Evolutionary conservation across 768 basidiomycete genomes (phyloP).

Genomic region (Hypholoma fasciculare): DNA sequence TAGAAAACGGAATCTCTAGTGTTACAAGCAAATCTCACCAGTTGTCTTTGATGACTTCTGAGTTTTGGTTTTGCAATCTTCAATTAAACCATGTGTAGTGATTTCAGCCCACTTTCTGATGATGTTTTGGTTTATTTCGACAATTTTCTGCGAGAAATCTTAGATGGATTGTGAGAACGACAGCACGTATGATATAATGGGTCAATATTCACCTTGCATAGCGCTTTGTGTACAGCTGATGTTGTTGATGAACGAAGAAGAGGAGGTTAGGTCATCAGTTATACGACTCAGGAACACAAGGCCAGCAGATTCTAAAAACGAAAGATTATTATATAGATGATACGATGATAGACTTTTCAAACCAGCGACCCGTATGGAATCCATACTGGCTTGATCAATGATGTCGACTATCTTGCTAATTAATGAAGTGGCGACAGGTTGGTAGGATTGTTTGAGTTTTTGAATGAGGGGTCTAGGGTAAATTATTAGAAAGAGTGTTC

Average conservation of each 20-base stretch:
- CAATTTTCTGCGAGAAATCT: conserved; percentile 53
- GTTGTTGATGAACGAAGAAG: conserved; percentile 21
- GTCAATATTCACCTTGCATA: conserved; percentile 31
- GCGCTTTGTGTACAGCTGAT: conserved; percentile 17
- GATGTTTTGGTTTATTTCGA: conserved; percentile 42
- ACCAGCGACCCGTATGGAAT: conserved; percentile 35
- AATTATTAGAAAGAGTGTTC: conserved; percentile 2
- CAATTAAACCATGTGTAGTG: conserved; percentile 35
- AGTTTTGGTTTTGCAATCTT: conserved; percentile 21
- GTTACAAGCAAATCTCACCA: conserved; percentile 19
- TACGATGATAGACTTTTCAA: conserved; percentile 10
- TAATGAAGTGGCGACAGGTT: conserved; percentile 49
- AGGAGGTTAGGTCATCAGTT: conserved; percentile 15
- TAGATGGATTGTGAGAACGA: neutral
- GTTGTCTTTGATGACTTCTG: conserved; percentile 16
- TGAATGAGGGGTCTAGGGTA: conserved; percentile 37
- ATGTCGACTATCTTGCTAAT: conserved; percentile 41
- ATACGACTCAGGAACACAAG: conserved; percentile 20
- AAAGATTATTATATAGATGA: conserved; percentile 16
- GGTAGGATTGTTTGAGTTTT: conserved; percentile 45
- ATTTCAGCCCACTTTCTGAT: conserved; percentile 55
- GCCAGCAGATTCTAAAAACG: conserved; percentile 11
- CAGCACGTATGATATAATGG: neutral
- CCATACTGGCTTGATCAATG: conserved; percentile 36
- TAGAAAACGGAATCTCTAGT: neutral